Percentiles rank a stretch among this genome's conserved stretches.
Conservation (phyloP, 257 asterid species). For the Solanum rostratum region DNA sequence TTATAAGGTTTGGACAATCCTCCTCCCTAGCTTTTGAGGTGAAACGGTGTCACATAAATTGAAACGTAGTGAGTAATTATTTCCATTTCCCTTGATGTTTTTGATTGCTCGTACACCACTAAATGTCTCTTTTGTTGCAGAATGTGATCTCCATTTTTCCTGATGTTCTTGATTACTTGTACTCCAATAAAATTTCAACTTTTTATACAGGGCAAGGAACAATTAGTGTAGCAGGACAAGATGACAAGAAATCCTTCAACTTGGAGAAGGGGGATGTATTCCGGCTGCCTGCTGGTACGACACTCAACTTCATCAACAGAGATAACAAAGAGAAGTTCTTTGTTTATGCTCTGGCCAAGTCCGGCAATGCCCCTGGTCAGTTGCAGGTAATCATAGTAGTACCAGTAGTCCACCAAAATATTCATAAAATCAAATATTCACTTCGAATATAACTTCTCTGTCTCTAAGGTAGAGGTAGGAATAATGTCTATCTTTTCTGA, state of each 20-base stretch:
- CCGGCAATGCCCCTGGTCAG: conserved; percentile 23
- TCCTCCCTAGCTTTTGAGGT: too few relatives aligned
- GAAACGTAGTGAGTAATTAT: too few relatives aligned
- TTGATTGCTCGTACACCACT: too few relatives aligned
- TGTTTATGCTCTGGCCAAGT: conserved; percentile 20
- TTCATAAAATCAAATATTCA: not conserved
- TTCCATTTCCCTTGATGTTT: too few relatives aligned
- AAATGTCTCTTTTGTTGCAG: too few relatives aligned
- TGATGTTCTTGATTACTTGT: not conserved
- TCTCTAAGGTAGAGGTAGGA: too few relatives aligned
- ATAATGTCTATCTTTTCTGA: too few relatives aligned
- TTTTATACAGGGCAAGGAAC: conserved; percentile 18
- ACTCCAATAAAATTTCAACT: not conserved
- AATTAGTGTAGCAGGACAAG: conserved; percentile 4
- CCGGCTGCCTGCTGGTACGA: conserved; percentile 26
- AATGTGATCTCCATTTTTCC: not conserved
- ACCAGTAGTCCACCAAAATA: not conserved
- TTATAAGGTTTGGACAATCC: too few relatives aligned
- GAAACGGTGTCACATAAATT: too few relatives aligned
- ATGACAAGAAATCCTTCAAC: conserved; percentile 13
- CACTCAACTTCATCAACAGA: conserved; percentile 17
- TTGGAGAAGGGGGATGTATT: conserved; percentile 26
- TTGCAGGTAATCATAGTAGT: conserved; percentile 15
- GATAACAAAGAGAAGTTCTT: conserved; percentile 18
- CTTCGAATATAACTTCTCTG: too few relatives aligned